Conservation (phyloP, 306 rosid genomes). For the Astragalus membranaceus region DNA sequence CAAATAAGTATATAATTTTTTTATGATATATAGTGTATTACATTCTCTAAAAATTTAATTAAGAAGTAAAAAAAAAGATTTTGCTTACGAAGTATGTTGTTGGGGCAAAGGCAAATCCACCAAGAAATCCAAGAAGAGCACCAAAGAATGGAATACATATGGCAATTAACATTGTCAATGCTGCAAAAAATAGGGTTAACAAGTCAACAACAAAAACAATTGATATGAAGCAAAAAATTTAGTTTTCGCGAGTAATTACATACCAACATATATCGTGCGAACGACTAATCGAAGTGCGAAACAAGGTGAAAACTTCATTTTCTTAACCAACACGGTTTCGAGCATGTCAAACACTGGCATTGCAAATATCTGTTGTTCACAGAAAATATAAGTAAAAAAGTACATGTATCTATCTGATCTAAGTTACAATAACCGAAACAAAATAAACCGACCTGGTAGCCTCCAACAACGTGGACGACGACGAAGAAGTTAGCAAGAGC, state of each 20-base stretch:
- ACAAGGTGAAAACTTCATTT: slow-evolving; percentile 33
- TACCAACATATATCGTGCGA: slow-evolving; percentile 53
- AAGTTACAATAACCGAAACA: not conserved
- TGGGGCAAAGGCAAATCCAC: slow-evolving; percentile 90
- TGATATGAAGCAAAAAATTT: not conserved
- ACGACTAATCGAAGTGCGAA: slow-evolving; percentile 42
- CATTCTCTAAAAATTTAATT: not conserved
- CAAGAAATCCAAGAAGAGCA: slow-evolving; percentile 80
- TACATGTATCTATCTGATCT: not conserved
- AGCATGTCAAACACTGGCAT: slow-evolving; percentile 85
- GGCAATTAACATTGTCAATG: slow-evolving; percentile 49
- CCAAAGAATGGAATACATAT: slow-evolving; percentile 77
- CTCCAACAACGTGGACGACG: slow-evolving; percentile 68
- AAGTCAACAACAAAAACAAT: not conserved
- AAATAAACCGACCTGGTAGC: slow-evolving; percentile 44
- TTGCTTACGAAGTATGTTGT: slow-evolving; percentile 59
- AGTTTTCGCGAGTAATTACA: not conserved
- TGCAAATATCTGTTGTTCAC: slow-evolving; percentile 46
- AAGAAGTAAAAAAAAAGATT: not conserved
- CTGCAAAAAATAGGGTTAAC: slow-evolving; percentile 29
- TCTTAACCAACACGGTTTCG: slow-evolving; percentile 55
- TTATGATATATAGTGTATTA: not conserved
- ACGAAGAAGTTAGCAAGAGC: slow-evolving; percentile 68
- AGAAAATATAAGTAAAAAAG: not conserved
- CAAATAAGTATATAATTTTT: not conserved